Conservation (phyloP, 345 rosid species). For the Moricandia moricandioides region DNA sequence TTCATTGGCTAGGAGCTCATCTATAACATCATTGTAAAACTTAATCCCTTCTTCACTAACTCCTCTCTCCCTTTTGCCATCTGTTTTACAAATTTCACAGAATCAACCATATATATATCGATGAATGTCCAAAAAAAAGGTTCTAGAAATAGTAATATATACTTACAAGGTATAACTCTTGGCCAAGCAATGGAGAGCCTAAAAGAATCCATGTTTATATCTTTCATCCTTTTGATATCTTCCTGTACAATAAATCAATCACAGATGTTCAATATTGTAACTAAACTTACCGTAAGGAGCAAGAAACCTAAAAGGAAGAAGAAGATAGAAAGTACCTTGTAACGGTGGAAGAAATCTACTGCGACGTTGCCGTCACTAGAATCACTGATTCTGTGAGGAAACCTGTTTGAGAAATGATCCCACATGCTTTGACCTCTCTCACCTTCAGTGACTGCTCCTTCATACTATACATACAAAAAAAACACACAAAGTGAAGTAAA, state of each 20-base stretch:
- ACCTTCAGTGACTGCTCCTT: slow-evolving; percentile 31
- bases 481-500: background rate
- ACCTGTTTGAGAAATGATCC: slow-evolving; percentile 40
- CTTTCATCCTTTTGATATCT: slow-evolving; percentile 43
- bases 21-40: slow-evolving; percentile 51
- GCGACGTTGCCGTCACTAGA: slow-evolving; percentile 40
- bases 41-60: slow-evolving; percentile 46
- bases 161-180: slow-evolving; percentile 47
- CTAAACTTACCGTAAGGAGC: slow-evolving; percentile 8
- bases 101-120: slow-evolving; percentile 8
- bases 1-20: slow-evolving; percentile 47
- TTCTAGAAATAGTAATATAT: background rate
- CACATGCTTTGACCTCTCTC: slow-evolving; percentile 36
- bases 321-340: slow-evolving; percentile 28
- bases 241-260: slow-evolving; percentile 23
- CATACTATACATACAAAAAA: slow-evolving; percentile 9
- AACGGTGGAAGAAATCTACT: slow-evolving; percentile 40
- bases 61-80: slow-evolving; percentile 38
- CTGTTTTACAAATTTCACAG: slow-evolving; percentile 12
- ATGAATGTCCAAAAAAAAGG: background rate
- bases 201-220: slow-evolving; percentile 43
- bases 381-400: slow-evolving; percentile 37
- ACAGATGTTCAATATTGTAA: slow-evolving; percentile 1
- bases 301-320: background rate
- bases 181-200: slow-evolving; percentile 61